A percentile compares a stretch with the other conserved stretches of the same genome.
These are phyloP conservation scores for Wickerhamiella azyma DNA, from an alignment of 805 yeast species.

Conservation along the genomic window DNA sequence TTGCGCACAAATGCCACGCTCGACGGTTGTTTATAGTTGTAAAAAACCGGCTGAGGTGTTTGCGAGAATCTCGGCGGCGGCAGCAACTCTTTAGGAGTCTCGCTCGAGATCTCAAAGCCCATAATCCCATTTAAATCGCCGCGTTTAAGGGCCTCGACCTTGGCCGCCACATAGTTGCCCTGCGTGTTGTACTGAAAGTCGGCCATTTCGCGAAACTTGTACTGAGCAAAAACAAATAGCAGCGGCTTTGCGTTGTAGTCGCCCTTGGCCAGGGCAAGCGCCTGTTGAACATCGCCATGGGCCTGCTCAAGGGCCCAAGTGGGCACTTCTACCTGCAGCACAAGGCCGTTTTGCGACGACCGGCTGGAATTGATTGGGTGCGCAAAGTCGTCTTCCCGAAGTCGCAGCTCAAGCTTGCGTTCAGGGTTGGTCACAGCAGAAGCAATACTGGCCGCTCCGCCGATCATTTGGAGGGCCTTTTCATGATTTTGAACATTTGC, in stretches of 20 bases:
- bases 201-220: constrained; percentile 69
- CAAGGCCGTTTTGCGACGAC: constrained; percentile 20
- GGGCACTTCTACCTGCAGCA: constrained; percentile 26
- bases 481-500: constrained; percentile 40
- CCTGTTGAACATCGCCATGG: constrained; percentile 37
- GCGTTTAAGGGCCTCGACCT: constrained; percentile 27
- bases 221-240: constrained; percentile 53
- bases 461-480: constrained; percentile 34
- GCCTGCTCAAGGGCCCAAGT: constrained; percentile 19
- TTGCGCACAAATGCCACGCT: constrained; percentile 36
- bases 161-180: constrained; percentile 37
- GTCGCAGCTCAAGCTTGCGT: constrained; percentile 24
- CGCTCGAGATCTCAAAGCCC: constrained; percentile 24
- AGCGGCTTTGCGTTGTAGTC: constrained; percentile 42
- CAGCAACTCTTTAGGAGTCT: constrained; percentile 31
- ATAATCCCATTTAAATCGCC: constrained; percentile 33
- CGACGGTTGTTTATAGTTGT: constrained; percentile 65
- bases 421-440: constrained; percentile 24
- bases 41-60: constrained; percentile 61
- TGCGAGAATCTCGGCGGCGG: constrained; percentile 82
- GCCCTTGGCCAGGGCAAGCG: constrained; percentile 45
- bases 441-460: constrained; percentile 34
- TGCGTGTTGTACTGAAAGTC: constrained; percentile 70
- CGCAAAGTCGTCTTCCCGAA: constrained; percentile 28
- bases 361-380: constrained; percentile 36